phyloP scores from a whole-genome alignment of 2,329 filamentous ascomycete species.

The Orbilia ellipsospora region DNA sequence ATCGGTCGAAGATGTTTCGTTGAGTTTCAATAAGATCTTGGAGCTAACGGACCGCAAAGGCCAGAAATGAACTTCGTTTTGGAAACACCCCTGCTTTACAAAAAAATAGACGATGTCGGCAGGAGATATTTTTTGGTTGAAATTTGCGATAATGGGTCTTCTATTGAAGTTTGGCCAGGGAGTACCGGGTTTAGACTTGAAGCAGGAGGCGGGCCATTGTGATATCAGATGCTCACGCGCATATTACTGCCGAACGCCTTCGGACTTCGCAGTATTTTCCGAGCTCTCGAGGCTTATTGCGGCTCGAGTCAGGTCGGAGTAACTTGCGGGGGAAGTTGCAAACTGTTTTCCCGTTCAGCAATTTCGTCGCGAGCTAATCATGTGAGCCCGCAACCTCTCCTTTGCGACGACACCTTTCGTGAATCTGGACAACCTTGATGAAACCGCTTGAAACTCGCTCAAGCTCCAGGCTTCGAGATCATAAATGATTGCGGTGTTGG shows the following conservation, averaged over 20 bases:
- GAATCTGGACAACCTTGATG: slow-evolving; percentile 45
- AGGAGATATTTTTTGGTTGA: slow-evolving; percentile 1
- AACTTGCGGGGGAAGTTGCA: slow-evolving; percentile 22
- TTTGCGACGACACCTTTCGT: slow-evolving; percentile 6
- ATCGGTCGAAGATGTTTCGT: slow-evolving; percentile 4
- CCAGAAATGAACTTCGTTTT: slow-evolving; percentile 8
- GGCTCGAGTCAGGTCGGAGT: slow-evolving; percentile 51
- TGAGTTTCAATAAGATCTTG: not conserved
- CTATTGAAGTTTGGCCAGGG: too few relatives aligned
- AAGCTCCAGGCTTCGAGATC: slow-evolving; percentile 53
- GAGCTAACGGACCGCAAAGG: not conserved
- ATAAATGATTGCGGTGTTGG: slow-evolving; percentile 11
- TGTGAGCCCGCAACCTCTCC: slow-evolving; percentile 23
- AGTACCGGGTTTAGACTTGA: not conserved
- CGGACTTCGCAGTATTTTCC: slow-evolving; percentile 19
- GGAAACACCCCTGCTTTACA: not conserved
- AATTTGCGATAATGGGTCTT: slow-evolving; percentile 3
- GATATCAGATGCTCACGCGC: slow-evolving; percentile 26
- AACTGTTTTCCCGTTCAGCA: too few relatives aligned
- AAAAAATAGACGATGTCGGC: not conserved
- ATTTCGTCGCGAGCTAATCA: slow-evolving; percentile 37
- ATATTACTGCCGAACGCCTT: slow-evolving; percentile 9
- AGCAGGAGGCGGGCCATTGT: slow-evolving; percentile 4
- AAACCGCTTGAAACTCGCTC: slow-evolving; percentile 55
- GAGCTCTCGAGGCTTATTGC: slow-evolving; percentile 19